Evolutionary conservation across 805 yeast genomes (phyloP).

Genomic region (Zygoascus bituminiphila): DNA sequence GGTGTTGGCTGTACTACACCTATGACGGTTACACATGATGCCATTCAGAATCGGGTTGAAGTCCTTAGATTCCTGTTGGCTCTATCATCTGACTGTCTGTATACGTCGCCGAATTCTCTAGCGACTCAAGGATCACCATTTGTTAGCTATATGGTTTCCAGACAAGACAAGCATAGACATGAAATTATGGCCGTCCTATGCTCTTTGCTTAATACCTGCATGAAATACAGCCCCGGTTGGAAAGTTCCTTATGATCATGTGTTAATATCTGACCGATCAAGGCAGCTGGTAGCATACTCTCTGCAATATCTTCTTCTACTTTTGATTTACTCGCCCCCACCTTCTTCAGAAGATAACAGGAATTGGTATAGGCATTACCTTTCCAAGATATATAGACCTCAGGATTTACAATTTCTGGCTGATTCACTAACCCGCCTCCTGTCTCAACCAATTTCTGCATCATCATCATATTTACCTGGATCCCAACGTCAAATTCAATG

Average conservation of each 20-base stretch:
- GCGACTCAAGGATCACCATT: slow-evolving; percentile 51
- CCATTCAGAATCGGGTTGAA: slow-evolving; percentile 62
- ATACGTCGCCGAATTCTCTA: slow-evolving; percentile 36
- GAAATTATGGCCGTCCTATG: slow-evolving; percentile 45
- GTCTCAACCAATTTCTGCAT: slow-evolving; percentile 34
- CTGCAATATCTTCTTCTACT: slow-evolving; percentile 55
- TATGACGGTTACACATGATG: slow-evolving; percentile 30
- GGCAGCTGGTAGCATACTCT: slow-evolving; percentile 42
- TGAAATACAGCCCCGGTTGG: slow-evolving; percentile 30
- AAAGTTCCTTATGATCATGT: slow-evolving; percentile 28
- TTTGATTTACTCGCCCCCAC: slow-evolving; percentile 57
- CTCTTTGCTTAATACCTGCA: slow-evolving; percentile 57
- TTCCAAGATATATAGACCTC: slow-evolving; percentile 27
- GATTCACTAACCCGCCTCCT: slow-evolving; percentile 25
- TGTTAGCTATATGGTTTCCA: slow-evolving; percentile 45
- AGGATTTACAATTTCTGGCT: slow-evolving; percentile 30
- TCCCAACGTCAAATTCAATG: slow-evolving; percentile 28
- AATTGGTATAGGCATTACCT: slow-evolving; percentile 28
- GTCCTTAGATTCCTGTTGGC: slow-evolving; percentile 53
- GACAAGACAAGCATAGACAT: slow-evolving; percentile 38
- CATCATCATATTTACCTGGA: slow-evolving; percentile 25
- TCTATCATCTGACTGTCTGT: slow-evolving; percentile 55
- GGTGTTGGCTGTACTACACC: slow-evolving; percentile 51
- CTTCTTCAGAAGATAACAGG: neutral
- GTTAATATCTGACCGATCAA: slow-evolving; percentile 19